phyloP scores from a whole-genome alignment of 331 rosid species.

The Rhamnella rubrinervis region DNA sequence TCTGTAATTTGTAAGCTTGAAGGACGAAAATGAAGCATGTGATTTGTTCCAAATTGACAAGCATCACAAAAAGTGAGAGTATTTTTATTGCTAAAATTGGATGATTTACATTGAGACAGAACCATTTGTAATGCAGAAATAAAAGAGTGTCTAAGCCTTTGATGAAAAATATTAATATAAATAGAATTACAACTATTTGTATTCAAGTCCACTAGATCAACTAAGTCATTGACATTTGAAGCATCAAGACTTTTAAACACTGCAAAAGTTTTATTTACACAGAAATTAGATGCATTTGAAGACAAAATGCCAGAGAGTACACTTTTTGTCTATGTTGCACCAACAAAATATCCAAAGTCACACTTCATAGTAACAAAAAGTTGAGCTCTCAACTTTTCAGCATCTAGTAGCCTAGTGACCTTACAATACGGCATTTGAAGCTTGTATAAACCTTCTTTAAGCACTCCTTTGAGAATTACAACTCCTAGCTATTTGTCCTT shows the following conservation, averaged over 20 bases:
- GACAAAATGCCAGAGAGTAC: not conserved
- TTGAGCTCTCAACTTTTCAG: too few relatives aligned
- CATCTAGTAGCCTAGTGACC: not conserved
- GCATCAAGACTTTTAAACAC: too few relatives aligned
- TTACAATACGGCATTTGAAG: not conserved
- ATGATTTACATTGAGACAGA: not conserved
- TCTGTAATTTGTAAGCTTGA: not conserved
- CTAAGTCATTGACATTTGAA: too few relatives aligned
- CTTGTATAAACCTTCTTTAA: not conserved
- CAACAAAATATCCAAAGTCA: too few relatives aligned
- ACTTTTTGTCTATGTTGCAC: not conserved
- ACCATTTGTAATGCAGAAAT: not conserved
- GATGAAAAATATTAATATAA: not conserved
- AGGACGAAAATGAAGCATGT: not conserved
- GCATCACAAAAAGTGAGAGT: not conserved
- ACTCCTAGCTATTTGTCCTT: too few relatives aligned
- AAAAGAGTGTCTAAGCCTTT: not conserved
- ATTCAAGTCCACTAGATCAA: not conserved
- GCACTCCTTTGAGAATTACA: not conserved
- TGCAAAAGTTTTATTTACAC: too few relatives aligned
- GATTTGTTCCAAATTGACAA: not conserved
- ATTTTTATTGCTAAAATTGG: not conserved
- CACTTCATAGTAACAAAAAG: too few relatives aligned
- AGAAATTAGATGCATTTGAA: too few relatives aligned
- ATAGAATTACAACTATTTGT: too few relatives aligned